phyloP scores from a whole-genome alignment of 176 grass and related monocot species.

The Zoysia japonica region DNA sequence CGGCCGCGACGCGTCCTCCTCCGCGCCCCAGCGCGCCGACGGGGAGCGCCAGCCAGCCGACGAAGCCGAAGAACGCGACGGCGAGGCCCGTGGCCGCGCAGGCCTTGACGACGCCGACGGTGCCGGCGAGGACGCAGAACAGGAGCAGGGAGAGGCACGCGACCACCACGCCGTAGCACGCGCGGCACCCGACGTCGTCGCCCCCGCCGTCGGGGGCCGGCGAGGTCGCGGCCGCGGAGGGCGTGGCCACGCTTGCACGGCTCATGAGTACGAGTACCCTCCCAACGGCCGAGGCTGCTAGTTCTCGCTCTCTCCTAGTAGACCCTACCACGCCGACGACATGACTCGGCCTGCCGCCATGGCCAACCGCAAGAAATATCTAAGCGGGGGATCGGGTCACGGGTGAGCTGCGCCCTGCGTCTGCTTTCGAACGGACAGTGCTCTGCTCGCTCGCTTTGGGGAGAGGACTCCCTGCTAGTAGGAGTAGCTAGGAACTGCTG shows the following conservation, averaged over 20 bases:
- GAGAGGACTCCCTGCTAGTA: not conserved
- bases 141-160: conserved; percentile 15
- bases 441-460: not conserved
- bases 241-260: not conserved
- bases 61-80: not conserved
- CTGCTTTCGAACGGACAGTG: not conserved
- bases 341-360: not conserved
- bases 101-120: conserved; percentile 8
- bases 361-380: not conserved
- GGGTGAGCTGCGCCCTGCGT: not conserved
- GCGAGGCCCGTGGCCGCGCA: not conserved
- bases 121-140: conserved; percentile 20
- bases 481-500: not conserved
- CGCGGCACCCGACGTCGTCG: conserved; percentile 5
- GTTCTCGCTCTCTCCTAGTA: not conserved
- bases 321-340: not conserved
- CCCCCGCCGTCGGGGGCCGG: not conserved
- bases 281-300: not conserved
- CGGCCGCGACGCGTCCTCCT: not conserved
- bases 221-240: not conserved
- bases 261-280: not conserved
- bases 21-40: too few species aligned
- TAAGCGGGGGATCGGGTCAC: not conserved
- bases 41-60: conserved; percentile 21
- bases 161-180: conserved; percentile 13